These are phyloP conservation scores for Ceriops zippeliana DNA, from an alignment of 345 rosid genomes.

Conservation along the genomic window DNA sequence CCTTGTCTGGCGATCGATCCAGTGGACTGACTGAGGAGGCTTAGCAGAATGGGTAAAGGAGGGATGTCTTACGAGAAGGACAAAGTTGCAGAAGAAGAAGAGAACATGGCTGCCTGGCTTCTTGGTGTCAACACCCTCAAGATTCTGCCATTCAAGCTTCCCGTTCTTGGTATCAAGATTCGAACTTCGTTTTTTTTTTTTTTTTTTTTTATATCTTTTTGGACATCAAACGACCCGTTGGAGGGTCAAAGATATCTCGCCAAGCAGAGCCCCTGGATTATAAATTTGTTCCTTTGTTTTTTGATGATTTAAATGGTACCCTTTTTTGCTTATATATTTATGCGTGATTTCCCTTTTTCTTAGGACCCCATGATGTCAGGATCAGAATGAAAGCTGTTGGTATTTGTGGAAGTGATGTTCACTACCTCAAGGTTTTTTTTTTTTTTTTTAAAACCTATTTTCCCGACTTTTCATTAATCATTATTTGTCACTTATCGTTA, in stretches of 20 bases:
- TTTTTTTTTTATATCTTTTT: neutral
- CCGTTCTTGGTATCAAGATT: constrained; percentile 51
- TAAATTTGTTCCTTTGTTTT: neutral
- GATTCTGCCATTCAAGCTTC: constrained; percentile 75
- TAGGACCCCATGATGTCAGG: constrained; percentile 80
- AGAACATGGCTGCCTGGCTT: constrained; percentile 89
- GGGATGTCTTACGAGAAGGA: constrained; percentile 57
- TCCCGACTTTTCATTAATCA: neutral
- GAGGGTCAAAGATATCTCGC: too few relatives aligned
- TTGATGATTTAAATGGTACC: neutral
- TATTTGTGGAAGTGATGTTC: constrained; percentile 94
- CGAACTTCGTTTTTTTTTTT: neutral
- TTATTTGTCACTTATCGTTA: too few relatives aligned
- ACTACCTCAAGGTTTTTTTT: constrained; percentile 64
- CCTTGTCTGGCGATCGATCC: neutral
- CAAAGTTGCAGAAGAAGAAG: constrained; percentile 6
- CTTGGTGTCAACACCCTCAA: constrained; percentile 70
- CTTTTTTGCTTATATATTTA: neutral
- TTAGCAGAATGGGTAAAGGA: constrained; percentile 52
- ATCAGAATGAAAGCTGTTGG: constrained; percentile 89
- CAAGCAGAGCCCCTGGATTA: neutral
- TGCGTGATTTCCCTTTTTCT: neutral
- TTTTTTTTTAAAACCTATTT: neutral
- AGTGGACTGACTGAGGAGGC: neutral
- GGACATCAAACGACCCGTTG: too few relatives aligned